These are phyloP conservation scores for Plasmodium inui DNA, from an alignment of 169 alveolate genomes.

Conservation along the genomic window DNA sequence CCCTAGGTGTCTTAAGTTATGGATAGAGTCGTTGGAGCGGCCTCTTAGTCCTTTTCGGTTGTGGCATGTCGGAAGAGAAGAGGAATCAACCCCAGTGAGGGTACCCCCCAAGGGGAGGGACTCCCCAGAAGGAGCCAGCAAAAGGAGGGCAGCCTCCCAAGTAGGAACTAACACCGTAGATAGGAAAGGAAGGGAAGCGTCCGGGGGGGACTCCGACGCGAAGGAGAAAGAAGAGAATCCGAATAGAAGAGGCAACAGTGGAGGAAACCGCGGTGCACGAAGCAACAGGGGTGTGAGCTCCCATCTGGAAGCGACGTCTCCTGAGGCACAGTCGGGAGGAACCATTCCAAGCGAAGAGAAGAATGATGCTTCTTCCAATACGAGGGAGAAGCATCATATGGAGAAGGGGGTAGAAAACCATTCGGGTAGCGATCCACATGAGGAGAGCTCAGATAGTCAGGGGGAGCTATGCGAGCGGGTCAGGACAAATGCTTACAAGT, in stretches of 20 bases:
- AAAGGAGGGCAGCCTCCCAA: not conserved
- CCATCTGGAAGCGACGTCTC: no score
- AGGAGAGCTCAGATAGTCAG: not conserved
- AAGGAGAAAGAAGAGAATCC: no score
- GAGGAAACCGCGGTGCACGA: not conserved
- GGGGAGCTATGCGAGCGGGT: not conserved
- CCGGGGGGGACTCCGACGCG: no score
- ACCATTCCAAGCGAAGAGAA: no score
- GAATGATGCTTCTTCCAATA: not conserved
- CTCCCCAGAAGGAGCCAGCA: no score
- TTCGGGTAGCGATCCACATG: not conserved
- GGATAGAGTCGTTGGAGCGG: not conserved
- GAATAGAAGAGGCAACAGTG: no score
- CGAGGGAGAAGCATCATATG: not conserved
- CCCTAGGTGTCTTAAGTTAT: not conserved
- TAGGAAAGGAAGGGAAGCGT: not conserved
- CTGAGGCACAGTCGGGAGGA: no score
- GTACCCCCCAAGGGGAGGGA: no score
- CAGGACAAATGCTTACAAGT: slow-evolving; percentile 20
- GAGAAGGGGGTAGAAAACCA: not conserved
- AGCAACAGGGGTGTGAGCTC: no score
- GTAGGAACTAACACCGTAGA: not conserved
- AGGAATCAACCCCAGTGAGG: not conserved
- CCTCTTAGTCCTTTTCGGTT: not conserved
- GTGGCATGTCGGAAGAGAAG: not conserved